These are phyloP conservation scores for Closterium sp. DNA, from an alignment of 139 green algal genomes.

Conservation along the genomic window DNA sequence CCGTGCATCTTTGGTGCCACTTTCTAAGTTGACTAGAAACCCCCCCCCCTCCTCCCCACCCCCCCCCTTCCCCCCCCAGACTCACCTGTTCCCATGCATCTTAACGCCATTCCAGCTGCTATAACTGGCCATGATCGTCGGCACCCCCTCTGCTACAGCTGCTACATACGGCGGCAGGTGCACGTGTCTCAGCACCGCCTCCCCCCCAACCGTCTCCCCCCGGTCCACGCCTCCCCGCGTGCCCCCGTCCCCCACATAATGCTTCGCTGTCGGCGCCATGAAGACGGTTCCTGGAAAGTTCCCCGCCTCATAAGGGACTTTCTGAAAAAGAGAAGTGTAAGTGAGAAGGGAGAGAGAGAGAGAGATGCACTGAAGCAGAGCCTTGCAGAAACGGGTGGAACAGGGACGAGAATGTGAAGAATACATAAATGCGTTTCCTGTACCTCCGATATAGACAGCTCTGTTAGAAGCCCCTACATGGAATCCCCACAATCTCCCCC, in stretches of 20 bases:
- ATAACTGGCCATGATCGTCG: slow-evolving; percentile 6
- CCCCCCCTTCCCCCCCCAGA: no score
- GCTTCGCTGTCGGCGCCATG: slow-evolving; percentile 31
- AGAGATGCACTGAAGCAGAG: no score
- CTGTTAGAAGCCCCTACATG: no score
- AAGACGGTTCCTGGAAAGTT: slow-evolving; percentile 1
- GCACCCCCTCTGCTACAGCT: not conserved
- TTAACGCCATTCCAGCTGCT: slow-evolving; percentile 31
- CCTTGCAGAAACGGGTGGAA: no score
- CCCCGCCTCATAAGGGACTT: not conserved
- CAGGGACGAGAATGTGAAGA: no score
- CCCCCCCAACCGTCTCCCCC: not conserved
- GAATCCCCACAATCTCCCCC: no score
- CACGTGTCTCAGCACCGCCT: slow-evolving; percentile 14
- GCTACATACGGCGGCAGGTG: slow-evolving; percentile 11
- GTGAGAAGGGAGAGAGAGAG: not conserved
- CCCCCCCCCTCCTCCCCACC: no score
- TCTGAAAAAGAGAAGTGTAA: not conserved
- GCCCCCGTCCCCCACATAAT: slow-evolving; percentile 20
- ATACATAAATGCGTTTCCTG: no score
- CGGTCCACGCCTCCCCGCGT: slow-evolving; percentile 2
- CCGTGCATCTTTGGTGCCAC: no score
- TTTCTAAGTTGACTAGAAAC: no score
- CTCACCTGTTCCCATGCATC: slow-evolving; percentile 17
- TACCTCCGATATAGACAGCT: no score